These are phyloP conservation scores for Metschnikowia lunata DNA, from an alignment of 805 yeast genomes.

Conservation along the genomic window DNA sequence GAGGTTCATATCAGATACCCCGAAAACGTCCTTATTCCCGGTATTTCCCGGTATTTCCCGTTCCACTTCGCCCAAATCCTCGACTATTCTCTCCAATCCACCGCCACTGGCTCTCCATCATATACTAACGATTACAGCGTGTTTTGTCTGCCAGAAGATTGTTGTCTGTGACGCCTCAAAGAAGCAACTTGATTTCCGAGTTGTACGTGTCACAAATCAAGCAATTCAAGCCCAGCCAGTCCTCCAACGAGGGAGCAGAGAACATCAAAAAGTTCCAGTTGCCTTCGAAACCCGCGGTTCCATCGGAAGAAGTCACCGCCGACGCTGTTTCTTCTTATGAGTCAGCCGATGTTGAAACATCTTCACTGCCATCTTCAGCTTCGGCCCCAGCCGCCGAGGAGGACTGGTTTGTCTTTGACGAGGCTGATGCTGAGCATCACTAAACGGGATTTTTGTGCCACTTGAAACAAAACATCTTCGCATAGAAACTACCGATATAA, in stretches of 20 bases:
- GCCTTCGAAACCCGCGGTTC: constrained; percentile 75
- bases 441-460: neutral
- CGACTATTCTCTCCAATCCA: neutral
- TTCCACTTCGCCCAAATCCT: too few species aligned
- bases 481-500: constrained; percentile 1
- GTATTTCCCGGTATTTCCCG: too few species aligned
- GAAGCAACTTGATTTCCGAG: constrained; percentile 68
- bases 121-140: constrained; percentile 19
- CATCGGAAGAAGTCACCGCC: constrained; percentile 65
- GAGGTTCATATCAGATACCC: too few species aligned
- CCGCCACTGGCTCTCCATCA: neutral
- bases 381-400: constrained; percentile 51
- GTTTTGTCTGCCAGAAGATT: constrained; percentile 36
- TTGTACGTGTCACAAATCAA: constrained; percentile 83
- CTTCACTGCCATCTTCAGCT: constrained; percentile 23
- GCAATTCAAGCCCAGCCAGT: constrained; percentile 80
- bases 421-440: constrained; percentile 59
- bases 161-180: constrained; percentile 40
- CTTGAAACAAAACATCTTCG: neutral
- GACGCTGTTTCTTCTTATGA: constrained; percentile 69
- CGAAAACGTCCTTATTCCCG: too few species aligned
- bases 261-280: constrained; percentile 78
- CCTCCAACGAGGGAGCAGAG: constrained; percentile 70
- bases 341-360: constrained; percentile 68
- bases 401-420: constrained; percentile 81